These are phyloP conservation scores for Ulvella scutata DNA, from an alignment of 139 green algal species.

Conservation along the genomic window DNA sequence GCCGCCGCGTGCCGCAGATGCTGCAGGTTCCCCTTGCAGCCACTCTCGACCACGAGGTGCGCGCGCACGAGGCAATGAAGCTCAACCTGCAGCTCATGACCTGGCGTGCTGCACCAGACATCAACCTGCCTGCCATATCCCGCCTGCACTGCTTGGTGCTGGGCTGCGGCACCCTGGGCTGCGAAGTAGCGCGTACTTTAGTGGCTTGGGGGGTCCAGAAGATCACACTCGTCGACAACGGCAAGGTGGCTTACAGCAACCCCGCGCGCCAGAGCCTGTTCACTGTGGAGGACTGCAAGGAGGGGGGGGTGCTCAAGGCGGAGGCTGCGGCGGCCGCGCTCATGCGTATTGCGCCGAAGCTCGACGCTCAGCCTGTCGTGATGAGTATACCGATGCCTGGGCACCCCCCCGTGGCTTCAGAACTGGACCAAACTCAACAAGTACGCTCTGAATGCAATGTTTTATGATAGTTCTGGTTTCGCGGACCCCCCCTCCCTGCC, in stretches of 20 bases:
- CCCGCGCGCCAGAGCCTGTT: conserved; percentile 85
- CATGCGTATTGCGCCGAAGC: conserved; percentile 44
- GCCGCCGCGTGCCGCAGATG: background rate
- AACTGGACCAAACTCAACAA: conserved; percentile 8
- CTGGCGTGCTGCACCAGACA: conserved; percentile 68
- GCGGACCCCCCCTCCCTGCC: no score
- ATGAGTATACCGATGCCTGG: conserved; percentile 84
- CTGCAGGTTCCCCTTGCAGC: conserved; percentile 39
- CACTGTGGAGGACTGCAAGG: conserved; percentile 69
- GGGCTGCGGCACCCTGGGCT: conserved; percentile 79
- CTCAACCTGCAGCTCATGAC: conserved; percentile 95
- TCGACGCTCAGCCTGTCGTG: conserved; percentile 22
- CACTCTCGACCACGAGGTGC: conserved; percentile 48
- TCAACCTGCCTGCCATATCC: conserved; percentile 52
- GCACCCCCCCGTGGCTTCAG: conserved; percentile 33
- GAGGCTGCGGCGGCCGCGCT: conserved; percentile 65
- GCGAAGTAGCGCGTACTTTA: conserved; percentile 75
- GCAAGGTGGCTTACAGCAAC: conserved; percentile 71
- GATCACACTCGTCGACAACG: conserved; percentile 79
- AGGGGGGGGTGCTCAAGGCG: conserved; percentile 74
- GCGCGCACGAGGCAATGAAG: conserved; percentile 52
- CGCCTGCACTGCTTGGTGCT: conserved; percentile 70
- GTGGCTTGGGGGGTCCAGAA: conserved; percentile 78
- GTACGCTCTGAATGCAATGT: no score
- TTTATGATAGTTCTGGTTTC: no score